Percentiles rank a stretch among this genome's conserved stretches.
Evolutionary conservation across 2,329 filamentous ascomycete species (phyloP).

Genomic region (Ophidiomyces ophidiicola): DNA sequence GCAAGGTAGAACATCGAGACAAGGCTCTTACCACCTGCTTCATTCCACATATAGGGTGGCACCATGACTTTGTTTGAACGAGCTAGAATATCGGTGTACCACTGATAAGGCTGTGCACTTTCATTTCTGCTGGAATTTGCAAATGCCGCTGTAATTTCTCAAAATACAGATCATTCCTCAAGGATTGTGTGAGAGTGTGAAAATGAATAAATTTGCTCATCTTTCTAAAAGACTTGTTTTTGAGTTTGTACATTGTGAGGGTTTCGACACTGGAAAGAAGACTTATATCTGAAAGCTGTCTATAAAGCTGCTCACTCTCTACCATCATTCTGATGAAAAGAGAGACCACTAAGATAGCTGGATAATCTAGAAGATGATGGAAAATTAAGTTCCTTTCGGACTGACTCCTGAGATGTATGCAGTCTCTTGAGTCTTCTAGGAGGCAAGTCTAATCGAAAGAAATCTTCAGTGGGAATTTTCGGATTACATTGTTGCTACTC

Average conservation of each 20-base stretch:
- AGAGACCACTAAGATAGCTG: slow-evolving; percentile 25
- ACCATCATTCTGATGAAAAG: slow-evolving; percentile 24
- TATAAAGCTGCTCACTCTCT: slow-evolving; percentile 20
- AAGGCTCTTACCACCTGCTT: slow-evolving; percentile 56
- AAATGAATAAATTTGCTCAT: slow-evolving; percentile 63
- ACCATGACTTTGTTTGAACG: slow-evolving; percentile 66
- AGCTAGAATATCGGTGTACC: slow-evolving; percentile 63
- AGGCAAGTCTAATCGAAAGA: no score
- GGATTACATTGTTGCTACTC: no score
- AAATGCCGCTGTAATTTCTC: slow-evolving; percentile 73
- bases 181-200: slow-evolving; percentile 58
- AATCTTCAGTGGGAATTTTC: no score
- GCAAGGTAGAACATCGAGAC: slow-evolving; percentile 57
- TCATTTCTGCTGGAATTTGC: slow-evolving; percentile 62
- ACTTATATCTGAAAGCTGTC: slow-evolving; percentile 25
- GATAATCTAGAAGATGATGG: slow-evolving; percentile 27
- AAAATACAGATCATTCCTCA: slow-evolving; percentile 56
- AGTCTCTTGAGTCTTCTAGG: no score
- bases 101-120: slow-evolving; percentile 65
- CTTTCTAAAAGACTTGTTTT: slow-evolving; percentile 41
- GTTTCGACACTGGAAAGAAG: slow-evolving; percentile 59
- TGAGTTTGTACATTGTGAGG: slow-evolving; percentile 50
- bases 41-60: slow-evolving; percentile 66
- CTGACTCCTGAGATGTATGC: slow-evolving; percentile 3
- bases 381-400: slow-evolving; percentile 23